Percentiles rank a stretch among this genome's conserved stretches.
phyloP scores from a whole-genome alignment of 768 basidiomycete genomes.

The Fistulinella prunicolor region DNA sequence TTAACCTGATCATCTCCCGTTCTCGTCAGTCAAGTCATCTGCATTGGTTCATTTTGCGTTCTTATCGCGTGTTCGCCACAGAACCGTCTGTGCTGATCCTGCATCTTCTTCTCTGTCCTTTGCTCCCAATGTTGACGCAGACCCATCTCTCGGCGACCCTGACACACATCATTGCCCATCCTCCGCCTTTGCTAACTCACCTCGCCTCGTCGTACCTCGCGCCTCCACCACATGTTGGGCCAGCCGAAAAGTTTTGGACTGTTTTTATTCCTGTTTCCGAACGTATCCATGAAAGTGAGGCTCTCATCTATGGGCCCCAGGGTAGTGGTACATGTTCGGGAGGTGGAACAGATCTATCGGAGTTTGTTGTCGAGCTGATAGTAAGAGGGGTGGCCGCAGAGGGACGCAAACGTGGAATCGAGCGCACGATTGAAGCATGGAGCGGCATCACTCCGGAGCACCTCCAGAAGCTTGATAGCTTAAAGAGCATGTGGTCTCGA shows the following conservation, averaged over 20 bases:
- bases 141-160: conserved; percentile 65
- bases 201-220: conserved; percentile 70
- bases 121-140: conserved; percentile 55
- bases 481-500: conserved; percentile 46
- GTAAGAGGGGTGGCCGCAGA: conserved; percentile 43
- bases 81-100: conserved; percentile 58
- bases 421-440: conserved; percentile 68
- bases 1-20: conserved; percentile 43
- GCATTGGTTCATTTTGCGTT: background rate
- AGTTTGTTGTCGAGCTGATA: conserved; percentile 63
- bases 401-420: conserved; percentile 52
- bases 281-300: conserved; percentile 55
- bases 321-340: conserved; percentile 46
- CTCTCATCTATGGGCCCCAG: conserved; percentile 53
- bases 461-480: conserved; percentile 47
- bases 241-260: conserved; percentile 74
- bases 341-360: conserved; percentile 35
- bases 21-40: conserved; percentile 43
- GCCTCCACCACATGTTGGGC: conserved; percentile 61
- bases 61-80: conserved; percentile 24
- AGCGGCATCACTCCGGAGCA: conserved; percentile 39
- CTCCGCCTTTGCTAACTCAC: conserved; percentile 63
- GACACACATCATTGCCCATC: conserved; percentile 64
- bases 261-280: conserved; percentile 71
- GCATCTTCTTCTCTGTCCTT: conserved; percentile 49